Percentiles rank a stretch among this genome's conserved stretches.
Conservation (phyloP, 192 early-diverging fungal genomes). For the Linnemannia exigua region DNA sequence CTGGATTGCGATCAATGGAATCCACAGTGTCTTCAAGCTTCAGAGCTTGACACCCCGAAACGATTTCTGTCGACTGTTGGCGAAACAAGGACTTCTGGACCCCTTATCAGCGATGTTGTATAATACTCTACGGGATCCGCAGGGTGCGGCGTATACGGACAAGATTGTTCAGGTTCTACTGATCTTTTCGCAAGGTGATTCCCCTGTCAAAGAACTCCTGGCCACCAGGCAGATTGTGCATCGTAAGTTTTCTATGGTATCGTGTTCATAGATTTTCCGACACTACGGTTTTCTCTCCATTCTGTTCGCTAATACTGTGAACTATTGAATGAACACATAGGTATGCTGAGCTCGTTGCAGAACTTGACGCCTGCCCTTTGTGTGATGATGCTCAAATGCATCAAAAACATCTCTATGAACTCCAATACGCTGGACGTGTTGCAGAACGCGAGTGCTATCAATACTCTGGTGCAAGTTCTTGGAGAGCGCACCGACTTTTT, state of each 20-base stretch:
- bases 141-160: conserved; percentile 51
- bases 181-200: conserved; percentile 69
- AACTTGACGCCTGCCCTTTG: conserved; percentile 47
- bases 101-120: conserved; percentile 59
- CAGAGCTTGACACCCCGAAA: conserved; percentile 70
- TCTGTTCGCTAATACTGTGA: not conserved
- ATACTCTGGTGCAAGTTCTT: conserved; percentile 62
- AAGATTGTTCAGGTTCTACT: conserved; percentile 68
- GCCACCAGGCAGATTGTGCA: conserved; percentile 57
- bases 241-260: conserved; percentile 31
- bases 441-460: conserved; percentile 62
- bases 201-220: conserved; percentile 66
- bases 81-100: conserved; percentile 65
- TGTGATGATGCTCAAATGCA: conserved; percentile 68
- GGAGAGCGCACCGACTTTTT: conserved; percentile 30
- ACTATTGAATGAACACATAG: not conserved
- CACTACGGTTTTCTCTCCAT: not conserved
- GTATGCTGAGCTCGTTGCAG: conserved; percentile 62
- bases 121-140: conserved; percentile 54
- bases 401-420: conserved; percentile 75
- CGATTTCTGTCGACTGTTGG: conserved; percentile 69
- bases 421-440: conserved; percentile 66
- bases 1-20: conserved; percentile 66
- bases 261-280: not conserved
- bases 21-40: conserved; percentile 66